phyloP scores from a whole-genome alignment of 208 protist genomes.

The Acanthamoeba castellanii region DNA sequence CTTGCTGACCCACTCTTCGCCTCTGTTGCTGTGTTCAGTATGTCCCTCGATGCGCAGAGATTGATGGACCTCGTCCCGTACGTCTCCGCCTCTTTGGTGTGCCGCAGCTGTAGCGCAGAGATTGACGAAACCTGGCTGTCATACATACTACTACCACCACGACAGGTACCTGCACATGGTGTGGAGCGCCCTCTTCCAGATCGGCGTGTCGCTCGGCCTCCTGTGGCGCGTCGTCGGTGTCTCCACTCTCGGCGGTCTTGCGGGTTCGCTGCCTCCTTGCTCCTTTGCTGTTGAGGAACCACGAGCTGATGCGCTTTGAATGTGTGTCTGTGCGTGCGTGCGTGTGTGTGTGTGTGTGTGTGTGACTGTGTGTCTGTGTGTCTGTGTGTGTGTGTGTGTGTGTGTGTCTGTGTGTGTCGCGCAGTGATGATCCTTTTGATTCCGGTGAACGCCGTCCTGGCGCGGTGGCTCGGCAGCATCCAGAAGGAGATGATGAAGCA shows the following conservation, averaged over 20 bases:
- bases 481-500: slow-evolving; percentile 77
- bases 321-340: too few relatives aligned
- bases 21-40: background rate
- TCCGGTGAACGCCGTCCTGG: slow-evolving; percentile 79
- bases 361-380: too few relatives aligned
- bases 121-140: too few relatives aligned
- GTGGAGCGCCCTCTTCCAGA: slow-evolving; percentile 87
- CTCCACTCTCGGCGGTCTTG: slow-evolving; percentile 80
- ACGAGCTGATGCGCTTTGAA: too few relatives aligned
- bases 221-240: slow-evolving; percentile 73
- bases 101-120: too few relatives aligned
- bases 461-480: slow-evolving; percentile 14
- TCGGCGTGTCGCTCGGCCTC: slow-evolving; percentile 78
- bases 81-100: too few relatives aligned
- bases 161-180: slow-evolving; percentile 85
- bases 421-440: slow-evolving; percentile 82
- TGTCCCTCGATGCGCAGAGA: slow-evolving; percentile 89
- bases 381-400: too few relatives aligned
- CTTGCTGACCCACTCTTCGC: background rate
- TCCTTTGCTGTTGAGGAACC: too few relatives aligned
- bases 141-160: too few relatives aligned
- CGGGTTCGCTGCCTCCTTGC: background rate
- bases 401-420: background rate
- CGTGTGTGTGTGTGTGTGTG: too few relatives aligned
- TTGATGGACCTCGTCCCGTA: slow-evolving; percentile 84